Evolutionary conservation across 2,329 filamentous ascomycete genomes (phyloP).

Genomic region (Colletotrichum orbiculare): DNA sequence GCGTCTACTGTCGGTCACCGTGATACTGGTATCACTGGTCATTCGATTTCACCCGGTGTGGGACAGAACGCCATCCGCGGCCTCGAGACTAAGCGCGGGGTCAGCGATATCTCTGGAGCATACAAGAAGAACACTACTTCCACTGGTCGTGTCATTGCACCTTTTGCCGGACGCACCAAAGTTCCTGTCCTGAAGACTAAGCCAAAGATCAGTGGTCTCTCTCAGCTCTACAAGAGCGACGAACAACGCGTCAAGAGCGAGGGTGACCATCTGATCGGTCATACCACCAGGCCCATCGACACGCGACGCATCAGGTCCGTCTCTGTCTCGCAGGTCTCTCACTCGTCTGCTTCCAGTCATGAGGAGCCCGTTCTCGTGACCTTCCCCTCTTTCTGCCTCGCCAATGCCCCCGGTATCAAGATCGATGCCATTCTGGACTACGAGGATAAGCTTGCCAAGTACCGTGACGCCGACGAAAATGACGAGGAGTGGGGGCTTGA

Average conservation of each 20-base stretch:
- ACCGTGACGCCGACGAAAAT: conserved; percentile 1
- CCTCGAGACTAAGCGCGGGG: background rate
- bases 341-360: background rate
- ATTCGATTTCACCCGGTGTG: background rate
- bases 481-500: background rate
- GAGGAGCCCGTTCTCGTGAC: conserved; percentile 1
- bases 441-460: conserved; percentile 8
- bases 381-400: conserved; percentile 7
- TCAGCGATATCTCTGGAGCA: background rate
- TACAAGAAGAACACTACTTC: background rate
- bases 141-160: background rate
- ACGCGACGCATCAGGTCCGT: conserved; percentile 7
- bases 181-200: background rate
- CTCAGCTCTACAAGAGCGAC: background rate
- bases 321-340: conserved; percentile 6
- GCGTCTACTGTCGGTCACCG: background rate
- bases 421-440: background rate
- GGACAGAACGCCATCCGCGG: background rate
- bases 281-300: background rate
- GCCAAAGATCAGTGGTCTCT: background rate
- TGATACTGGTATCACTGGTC: background rate
- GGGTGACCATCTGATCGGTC: background rate
- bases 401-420: background rate
- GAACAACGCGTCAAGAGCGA: background rate
- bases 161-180: background rate